phyloP scores from a whole-genome alignment of 805 yeast genomes.

The Kodamaea jinghongensis region DNA sequence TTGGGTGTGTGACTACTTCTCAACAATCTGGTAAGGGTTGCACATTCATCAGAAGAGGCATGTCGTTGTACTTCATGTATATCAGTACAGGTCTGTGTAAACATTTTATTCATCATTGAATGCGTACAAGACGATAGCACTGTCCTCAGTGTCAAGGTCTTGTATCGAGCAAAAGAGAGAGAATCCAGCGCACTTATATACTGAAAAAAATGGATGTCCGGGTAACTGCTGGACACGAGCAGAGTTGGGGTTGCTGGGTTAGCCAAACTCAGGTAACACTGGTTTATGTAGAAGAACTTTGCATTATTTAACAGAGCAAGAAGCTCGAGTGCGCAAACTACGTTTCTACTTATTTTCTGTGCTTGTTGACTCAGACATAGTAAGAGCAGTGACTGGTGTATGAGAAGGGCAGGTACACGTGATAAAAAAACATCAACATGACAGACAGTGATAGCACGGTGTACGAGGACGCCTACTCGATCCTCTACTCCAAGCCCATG shows the following conservation, averaged over 20 bases:
- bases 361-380: too few relatives aligned
- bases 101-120: slow-evolving; percentile 33
- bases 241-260: too few relatives aligned
- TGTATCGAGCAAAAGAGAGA: neutral
- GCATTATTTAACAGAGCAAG: too few relatives aligned
- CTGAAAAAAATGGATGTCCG: slow-evolving; percentile 3
- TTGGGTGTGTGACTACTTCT: too few relatives aligned
- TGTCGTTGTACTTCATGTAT: slow-evolving; percentile 20
- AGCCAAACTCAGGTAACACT: too few relatives aligned
- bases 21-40: too few relatives aligned
- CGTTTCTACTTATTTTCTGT: too few relatives aligned
- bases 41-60: slow-evolving; percentile 16
- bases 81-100: slow-evolving; percentile 62
- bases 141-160: slow-evolving; percentile 8
- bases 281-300: too few relatives aligned
- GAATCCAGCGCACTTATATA: slow-evolving; percentile 1
- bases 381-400: too few relatives aligned
- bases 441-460: slow-evolving; percentile 11
- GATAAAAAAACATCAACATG: slow-evolving; percentile 3
- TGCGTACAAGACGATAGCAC: slow-evolving; percentile 3
- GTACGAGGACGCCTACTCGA: slow-evolving; percentile 14
- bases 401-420: too few relatives aligned
- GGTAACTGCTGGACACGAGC: slow-evolving; percentile 7
- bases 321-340: too few relatives aligned
- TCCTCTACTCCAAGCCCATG: slow-evolving; percentile 6